Evolutionary conservation across 2,329 filamentous ascomycete genomes (phyloP).

Genomic region (Madurella mycetomatis): DNA sequence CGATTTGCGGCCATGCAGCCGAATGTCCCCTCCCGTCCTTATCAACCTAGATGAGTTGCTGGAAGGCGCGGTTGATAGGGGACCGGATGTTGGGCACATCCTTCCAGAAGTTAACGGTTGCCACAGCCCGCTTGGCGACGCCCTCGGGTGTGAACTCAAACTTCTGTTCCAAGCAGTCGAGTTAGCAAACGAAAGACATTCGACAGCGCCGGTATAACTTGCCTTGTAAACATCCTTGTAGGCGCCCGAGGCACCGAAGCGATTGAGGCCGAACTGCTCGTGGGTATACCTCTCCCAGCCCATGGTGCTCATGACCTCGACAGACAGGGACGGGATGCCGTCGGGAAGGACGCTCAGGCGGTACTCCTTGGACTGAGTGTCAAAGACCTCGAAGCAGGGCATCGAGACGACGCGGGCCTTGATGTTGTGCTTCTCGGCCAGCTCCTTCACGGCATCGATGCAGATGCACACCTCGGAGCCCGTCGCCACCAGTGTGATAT

Average conservation of each 20-base stretch:
- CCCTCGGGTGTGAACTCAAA: slow-evolving; percentile 99
- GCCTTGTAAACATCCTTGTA: slow-evolving; percentile 98
- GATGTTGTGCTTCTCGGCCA: slow-evolving; percentile 83
- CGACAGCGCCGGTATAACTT: slow-evolving; percentile 33
- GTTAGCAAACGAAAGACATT: slow-evolving; percentile 12
- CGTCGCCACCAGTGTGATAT: slow-evolving; percentile 87
- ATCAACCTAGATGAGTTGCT: slow-evolving; percentile 77
- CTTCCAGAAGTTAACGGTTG: slow-evolving; percentile 98
- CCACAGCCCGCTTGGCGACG: slow-evolving; percentile 87
- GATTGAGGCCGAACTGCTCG: slow-evolving; percentile 99
- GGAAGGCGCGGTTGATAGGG: slow-evolving; percentile 94
- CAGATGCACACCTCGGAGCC: slow-evolving; percentile 94
- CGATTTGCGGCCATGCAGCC: neutral
- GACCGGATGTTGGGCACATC: slow-evolving; percentile 83
- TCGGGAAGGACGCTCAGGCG: slow-evolving; percentile 87
- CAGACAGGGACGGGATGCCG: slow-evolving; percentile 85
- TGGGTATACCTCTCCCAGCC: slow-evolving; percentile 99
- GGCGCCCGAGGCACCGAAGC: slow-evolving; percentile 94
- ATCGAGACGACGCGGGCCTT: slow-evolving; percentile 90
- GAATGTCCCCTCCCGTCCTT: neutral
- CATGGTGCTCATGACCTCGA: slow-evolving; percentile 96
- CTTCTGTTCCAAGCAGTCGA: slow-evolving; percentile 59
- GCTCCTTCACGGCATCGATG: slow-evolving; percentile 85
- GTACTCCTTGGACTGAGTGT: slow-evolving; percentile 92
- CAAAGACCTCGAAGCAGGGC: slow-evolving; percentile 96